Evolutionary conservation across 495 filamentous ascomycete species (phyloP).

Genomic region (Hyaloscypha hepaticicola): DNA sequence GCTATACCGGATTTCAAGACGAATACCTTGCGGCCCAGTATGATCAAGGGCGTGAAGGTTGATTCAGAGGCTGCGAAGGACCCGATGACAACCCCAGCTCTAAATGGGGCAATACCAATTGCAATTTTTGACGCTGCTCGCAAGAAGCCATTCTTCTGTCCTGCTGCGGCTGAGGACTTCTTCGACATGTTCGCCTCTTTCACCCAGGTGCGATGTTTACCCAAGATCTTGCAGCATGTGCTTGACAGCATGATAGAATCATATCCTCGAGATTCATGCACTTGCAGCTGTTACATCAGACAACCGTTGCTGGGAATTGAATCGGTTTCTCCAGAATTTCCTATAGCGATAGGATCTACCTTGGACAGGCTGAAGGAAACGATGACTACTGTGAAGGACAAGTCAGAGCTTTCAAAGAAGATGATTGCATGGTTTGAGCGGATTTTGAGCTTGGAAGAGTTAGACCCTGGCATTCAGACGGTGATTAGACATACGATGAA

Average conservation of each 20-base stretch:
- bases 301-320: slow-evolving; percentile 66
- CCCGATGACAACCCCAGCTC: slow-evolving; percentile 73
- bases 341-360: slow-evolving; percentile 61
- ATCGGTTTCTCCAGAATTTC: slow-evolving; percentile 66
- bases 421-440: slow-evolving; percentile 58
- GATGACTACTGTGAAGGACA: slow-evolving; percentile 42
- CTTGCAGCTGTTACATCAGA: slow-evolving; percentile 67
- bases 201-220: slow-evolving; percentile 57
- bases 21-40: slow-evolving; percentile 36
- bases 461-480: slow-evolving; percentile 66
- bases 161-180: slow-evolving; percentile 67
- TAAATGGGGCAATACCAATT: slow-evolving; percentile 86
- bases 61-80: slow-evolving; percentile 57
- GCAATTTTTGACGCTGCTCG: slow-evolving; percentile 88
- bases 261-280: slow-evolving; percentile 57
- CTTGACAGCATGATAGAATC: slow-evolving; percentile 58
- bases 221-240: slow-evolving; percentile 73
- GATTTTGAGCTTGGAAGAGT: slow-evolving; percentile 51
- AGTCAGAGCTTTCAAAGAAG: slow-evolving; percentile 49
- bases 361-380: slow-evolving; percentile 57
- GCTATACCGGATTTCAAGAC: slow-evolving; percentile 60
- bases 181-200: slow-evolving; percentile 78
- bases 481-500: slow-evolving; percentile 59
- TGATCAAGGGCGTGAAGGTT: slow-evolving; percentile 47
- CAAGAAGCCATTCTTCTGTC: slow-evolving; percentile 68